These are phyloP conservation scores for Usnea hakonensis DNA, from an alignment of 495 filamentous ascomycete genomes.

Conservation along the genomic window DNA sequence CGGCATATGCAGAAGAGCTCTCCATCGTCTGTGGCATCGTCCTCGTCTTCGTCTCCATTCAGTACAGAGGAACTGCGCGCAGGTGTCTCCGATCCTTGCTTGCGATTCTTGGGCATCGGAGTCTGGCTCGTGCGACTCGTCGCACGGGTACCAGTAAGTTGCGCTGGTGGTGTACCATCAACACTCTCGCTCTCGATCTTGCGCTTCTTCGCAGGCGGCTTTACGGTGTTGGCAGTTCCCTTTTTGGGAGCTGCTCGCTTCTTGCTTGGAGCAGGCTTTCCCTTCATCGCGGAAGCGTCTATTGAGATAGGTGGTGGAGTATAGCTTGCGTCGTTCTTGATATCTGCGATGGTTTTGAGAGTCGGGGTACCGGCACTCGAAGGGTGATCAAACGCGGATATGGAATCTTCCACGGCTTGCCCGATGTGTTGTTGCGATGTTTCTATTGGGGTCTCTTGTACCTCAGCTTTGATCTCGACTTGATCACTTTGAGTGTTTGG, in stretches of 20 bases:
- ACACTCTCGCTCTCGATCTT: conserved; percentile 42
- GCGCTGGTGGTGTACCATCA: conserved; percentile 25
- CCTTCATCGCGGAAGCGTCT: conserved; percentile 20
- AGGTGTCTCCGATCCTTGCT: conserved; percentile 29
- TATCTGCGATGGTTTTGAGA: conserved; percentile 34
- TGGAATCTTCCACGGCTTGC: conserved; percentile 4
- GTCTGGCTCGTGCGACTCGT: conserved; percentile 45
- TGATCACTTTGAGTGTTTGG: conserved; percentile 19
- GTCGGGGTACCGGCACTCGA: conserved; percentile 21
- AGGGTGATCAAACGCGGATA: background rate
- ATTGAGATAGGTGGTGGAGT: conserved; percentile 23
- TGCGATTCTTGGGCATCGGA: conserved; percentile 37
- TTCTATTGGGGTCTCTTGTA: conserved; percentile 11
- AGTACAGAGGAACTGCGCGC: conserved; percentile 29
- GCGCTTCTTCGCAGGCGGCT: conserved; percentile 50
- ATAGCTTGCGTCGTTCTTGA: conserved; percentile 33
- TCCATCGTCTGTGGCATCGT: conserved; percentile 35
- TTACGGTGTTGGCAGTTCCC: conserved; percentile 39
- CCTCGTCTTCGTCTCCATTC: conserved; percentile 36
- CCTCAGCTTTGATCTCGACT: conserved; percentile 23
- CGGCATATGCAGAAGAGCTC: conserved; percentile 63
- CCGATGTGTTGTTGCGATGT: background rate
- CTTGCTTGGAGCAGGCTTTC: conserved; percentile 30
- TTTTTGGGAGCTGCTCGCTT: conserved; percentile 45
- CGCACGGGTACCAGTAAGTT: conserved; percentile 40